Conservation (phyloP, 768 basidiomycete genomes). For the Tylopilus balloui region DNA sequence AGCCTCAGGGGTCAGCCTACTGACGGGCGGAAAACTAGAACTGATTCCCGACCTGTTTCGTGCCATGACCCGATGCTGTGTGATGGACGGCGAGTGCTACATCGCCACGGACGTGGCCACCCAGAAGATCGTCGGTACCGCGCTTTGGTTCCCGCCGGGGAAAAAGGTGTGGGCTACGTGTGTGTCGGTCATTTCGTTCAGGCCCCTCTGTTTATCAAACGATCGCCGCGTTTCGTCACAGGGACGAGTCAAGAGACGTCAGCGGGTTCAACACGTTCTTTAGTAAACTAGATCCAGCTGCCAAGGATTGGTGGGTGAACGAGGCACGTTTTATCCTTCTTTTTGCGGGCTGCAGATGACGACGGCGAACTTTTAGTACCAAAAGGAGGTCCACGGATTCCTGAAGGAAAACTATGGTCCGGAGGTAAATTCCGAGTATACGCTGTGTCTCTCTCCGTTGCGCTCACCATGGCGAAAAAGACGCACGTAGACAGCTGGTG, state of each 20-base stretch:
- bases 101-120: background rate
- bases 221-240: background rate
- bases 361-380: background rate
- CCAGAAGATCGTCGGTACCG: conserved; percentile 1
- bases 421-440: background rate
- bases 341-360: background rate
- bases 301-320: conserved; percentile 5
- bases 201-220: background rate
- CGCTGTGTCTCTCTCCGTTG: background rate
- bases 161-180: conserved; percentile 1
- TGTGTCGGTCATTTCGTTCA: background rate
- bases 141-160: conserved; percentile 5
- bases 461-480: background rate
- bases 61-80: conserved; percentile 1
- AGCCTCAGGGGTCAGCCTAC: background rate
- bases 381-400: background rate
- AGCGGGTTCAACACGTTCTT: background rate
- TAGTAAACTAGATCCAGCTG: background rate
- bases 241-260: background rate
- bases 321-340: background rate
- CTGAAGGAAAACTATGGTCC: background rate
- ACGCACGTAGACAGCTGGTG: background rate
- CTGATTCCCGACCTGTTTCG: conserved; percentile 1
- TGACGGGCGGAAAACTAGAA: conserved; percentile 4
- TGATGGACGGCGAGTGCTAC: conserved; percentile 7